A percentile compares a stretch with the other conserved stretches of the same genome.
Evolutionary conservation across 768 basidiomycete genomes (phyloP).

Genomic region (Lactarius indigo): DNA sequence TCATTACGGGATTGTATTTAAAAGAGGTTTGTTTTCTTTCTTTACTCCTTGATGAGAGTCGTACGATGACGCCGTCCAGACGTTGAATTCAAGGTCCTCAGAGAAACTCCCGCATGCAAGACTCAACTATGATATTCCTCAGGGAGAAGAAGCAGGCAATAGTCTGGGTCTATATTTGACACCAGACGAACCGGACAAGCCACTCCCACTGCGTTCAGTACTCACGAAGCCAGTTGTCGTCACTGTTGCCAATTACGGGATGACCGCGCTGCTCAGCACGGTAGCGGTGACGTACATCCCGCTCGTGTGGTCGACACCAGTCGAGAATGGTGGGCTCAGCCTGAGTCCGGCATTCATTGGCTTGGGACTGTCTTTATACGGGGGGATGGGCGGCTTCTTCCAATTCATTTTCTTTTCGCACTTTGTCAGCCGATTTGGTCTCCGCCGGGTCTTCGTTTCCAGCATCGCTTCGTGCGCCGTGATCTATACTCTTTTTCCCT

Average conservation of each 20-base stretch:
- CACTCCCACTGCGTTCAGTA: conserved; percentile 33
- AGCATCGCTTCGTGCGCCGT: conserved; percentile 29
- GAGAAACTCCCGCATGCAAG: neutral
- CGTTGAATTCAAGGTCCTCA: neutral
- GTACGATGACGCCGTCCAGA: neutral
- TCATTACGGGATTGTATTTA: neutral
- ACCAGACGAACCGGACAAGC: neutral
- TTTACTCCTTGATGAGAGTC: neutral
- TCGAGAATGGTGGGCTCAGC: conserved; percentile 29
- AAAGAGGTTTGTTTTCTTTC: neutral
- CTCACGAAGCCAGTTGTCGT: conserved; percentile 33
- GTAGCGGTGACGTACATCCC: conserved; percentile 39
- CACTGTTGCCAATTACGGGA: conserved; percentile 40
- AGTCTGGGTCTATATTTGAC: neutral
- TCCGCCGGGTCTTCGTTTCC: conserved; percentile 32
- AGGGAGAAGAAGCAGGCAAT: neutral
- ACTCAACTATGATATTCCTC: neutral
- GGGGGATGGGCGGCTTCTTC: conserved; percentile 36
- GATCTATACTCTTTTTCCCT: conserved; percentile 31
- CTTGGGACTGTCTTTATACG: conserved; percentile 34
- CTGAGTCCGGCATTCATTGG: conserved; percentile 38
- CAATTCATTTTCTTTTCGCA: conserved; percentile 39
- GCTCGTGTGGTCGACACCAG: conserved; percentile 40
- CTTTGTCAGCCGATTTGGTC: conserved; percentile 35
- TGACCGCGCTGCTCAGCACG: conserved; percentile 43